Base-by-base conservation (phyloP, 257 asterid species). In the Scutellaria barbata region DNA sequence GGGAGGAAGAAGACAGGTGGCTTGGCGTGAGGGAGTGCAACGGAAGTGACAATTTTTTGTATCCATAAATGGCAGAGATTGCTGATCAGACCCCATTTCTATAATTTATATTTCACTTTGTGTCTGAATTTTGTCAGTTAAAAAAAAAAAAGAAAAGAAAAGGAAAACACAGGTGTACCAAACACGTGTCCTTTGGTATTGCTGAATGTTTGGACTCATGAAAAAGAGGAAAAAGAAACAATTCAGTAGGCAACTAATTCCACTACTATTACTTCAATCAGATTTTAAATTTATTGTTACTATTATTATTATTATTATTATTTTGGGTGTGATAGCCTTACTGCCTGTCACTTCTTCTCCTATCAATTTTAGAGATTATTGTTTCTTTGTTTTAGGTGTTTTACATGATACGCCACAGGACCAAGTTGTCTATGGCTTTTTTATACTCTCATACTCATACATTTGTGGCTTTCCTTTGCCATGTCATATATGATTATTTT, bases 401-500 rank as follows among this genome's bases (percentile, higher is more conserved):
- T 42, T 47, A 42, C 30, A 56, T 22, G 46, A 56, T 69, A 71
- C 18, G 11, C 61, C 18, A 37, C 39, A 18, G 12, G 10, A 46
- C 14, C 47, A 59, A 48, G 14, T 54, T 14, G 14, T 48, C 14
- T 20, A 50, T 45, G 68, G 22, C 39, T 41, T 63, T 51, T 33
- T 53, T 41, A 55, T 57, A 30, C 45, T 37, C 47, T 53, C 47
- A 55, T 57, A 45, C 45, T 37, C 47, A 37, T 20, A 59, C 6
- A 50, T 48, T 13, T 59, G 25, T 22, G 17, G 41, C 10, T 53
- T 74, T 70, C 25, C 58, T 10, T n/a, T 10, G 25, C 61, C 55
- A 54, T 53, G 62, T 71, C 37, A 40, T 50, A 11, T 48, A 53
- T 68, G 63, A 63, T 72, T 42, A 57, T 68, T 72, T 69, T 76